Percentiles rank a stretch among this genome's conserved stretches.
Evolutionary conservation across 2,329 filamentous ascomycete species (phyloP).

Genomic region (Venturia nashicola): DNA sequence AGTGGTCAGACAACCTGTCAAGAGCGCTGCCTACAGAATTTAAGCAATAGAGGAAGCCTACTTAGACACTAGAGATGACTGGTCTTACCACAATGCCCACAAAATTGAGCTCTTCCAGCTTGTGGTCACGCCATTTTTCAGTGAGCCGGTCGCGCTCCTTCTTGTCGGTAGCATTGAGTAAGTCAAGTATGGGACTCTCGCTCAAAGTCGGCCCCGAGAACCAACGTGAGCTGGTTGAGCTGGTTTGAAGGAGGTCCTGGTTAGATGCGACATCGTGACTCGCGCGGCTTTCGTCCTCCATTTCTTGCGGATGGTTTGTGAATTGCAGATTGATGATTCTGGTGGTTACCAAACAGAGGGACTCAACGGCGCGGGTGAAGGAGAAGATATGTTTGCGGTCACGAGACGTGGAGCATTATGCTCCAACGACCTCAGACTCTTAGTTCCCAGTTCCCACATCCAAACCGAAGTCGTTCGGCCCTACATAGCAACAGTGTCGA

Average conservation of each 20-base stretch:
- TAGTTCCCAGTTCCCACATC: too few relatives aligned
- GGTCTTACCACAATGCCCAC: slow-evolving; percentile 26
- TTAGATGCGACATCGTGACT: not conserved
- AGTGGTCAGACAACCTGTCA: slow-evolving; percentile 29
- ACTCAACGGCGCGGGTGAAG: too few relatives aligned
- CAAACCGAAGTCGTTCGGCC: too few relatives aligned
- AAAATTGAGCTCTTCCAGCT: slow-evolving; percentile 29
- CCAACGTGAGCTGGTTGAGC: not conserved
- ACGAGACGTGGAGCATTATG: too few relatives aligned
- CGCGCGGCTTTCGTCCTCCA: not conserved
- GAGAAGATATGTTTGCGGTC: too few relatives aligned
- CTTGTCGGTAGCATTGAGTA: slow-evolving; percentile 24
- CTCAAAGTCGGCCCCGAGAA: slow-evolving; percentile 12
- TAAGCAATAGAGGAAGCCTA: not conserved
- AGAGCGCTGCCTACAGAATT: slow-evolving; percentile 17
- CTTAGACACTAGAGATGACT: not conserved
- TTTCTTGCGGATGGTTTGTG: not conserved
- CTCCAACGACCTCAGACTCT: too few relatives aligned
- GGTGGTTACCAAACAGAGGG: too few relatives aligned
- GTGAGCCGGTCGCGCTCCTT: slow-evolving; percentile 25
- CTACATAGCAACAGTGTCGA: too few relatives aligned
- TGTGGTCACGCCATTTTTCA: slow-evolving; percentile 26
- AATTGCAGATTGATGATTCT: too few relatives aligned
- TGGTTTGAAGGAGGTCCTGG: too few relatives aligned
- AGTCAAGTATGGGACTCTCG: slow-evolving; percentile 24